Conservation (phyloP, 257 asterid species). For the Penstemon eatonii region DNA sequence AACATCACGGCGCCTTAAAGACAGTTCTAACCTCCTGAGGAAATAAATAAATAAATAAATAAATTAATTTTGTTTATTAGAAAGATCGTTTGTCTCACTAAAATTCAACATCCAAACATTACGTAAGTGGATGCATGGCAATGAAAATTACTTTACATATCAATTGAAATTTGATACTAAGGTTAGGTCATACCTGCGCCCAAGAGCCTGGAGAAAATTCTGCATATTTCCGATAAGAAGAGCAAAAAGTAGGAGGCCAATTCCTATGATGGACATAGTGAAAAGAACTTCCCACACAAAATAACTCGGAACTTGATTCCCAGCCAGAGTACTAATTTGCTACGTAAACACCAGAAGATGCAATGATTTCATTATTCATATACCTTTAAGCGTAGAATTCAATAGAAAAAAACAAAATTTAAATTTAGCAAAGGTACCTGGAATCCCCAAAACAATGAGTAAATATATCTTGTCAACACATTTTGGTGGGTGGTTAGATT, state of each 20-base stretch:
- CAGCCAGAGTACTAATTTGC: conserved; percentile 93
- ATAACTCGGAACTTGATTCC: conserved; percentile 80
- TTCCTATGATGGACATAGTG: conserved; percentile 75
- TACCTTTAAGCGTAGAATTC: neutral
- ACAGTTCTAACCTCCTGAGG: conserved; percentile 75
- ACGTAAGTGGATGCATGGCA: no score
- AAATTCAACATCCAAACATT: no score
- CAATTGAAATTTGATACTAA: no score
- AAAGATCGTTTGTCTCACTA: neutral
- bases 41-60: conserved; percentile 16
- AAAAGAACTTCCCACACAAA: conserved; percentile 71
- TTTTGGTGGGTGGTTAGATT: conserved; percentile 48
- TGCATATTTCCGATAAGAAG: conserved; percentile 88
- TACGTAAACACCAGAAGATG: conserved; percentile 27
- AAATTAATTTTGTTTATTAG: no score
- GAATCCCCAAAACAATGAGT: no score
- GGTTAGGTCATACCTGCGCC: conserved; percentile 56
- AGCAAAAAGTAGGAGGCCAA: conserved; percentile 83
- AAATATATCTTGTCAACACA: conserved; percentile 23
- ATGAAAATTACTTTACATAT: no score
- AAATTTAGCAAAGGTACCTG: conserved; percentile 34
- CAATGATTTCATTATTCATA: conserved; percentile 8
- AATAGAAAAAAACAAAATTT: neutral
- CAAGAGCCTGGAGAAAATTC: conserved; percentile 85
- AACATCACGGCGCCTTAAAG: conserved; percentile 79